Percentiles rank a stretch among this genome's conserved stretches.
These are phyloP conservation scores for Polygonum aviculare DNA, from an alignment of 148 eudicot species.

Conservation along the genomic window DNA sequence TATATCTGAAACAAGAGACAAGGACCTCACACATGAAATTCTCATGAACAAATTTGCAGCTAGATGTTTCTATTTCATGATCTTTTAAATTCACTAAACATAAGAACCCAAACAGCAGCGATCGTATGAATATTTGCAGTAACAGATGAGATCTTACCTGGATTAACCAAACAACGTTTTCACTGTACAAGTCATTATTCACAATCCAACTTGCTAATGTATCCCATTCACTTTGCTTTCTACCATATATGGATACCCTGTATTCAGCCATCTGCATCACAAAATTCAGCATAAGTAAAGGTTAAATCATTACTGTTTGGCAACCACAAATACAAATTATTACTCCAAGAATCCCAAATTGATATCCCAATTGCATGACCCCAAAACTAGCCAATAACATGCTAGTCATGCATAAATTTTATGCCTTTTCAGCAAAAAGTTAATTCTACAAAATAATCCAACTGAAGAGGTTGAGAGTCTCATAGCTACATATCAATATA, in stretches of 20 bases:
- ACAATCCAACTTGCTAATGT: slow-evolving; percentile 95
- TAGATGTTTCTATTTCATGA: background rate
- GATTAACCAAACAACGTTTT: slow-evolving; percentile 98
- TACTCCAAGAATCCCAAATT: background rate
- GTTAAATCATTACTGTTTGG: background rate
- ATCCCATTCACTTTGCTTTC: slow-evolving; percentile 99
- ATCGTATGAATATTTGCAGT: background rate
- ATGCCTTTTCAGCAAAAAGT: background rate
- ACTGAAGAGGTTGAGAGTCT: background rate
- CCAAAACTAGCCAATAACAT: background rate
- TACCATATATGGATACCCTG: slow-evolving; percentile 89
- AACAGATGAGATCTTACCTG: slow-evolving; percentile 41
- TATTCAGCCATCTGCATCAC: slow-evolving; percentile 95
- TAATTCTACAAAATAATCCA: background rate
- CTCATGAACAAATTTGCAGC: background rate
- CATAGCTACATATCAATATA: background rate
- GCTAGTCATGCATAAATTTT: background rate
- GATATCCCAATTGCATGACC: background rate
- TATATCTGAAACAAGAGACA: background rate
- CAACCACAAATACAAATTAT: background rate
- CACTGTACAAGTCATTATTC: slow-evolving; percentile 86
- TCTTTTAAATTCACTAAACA: background rate
- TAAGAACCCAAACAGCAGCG: background rate
- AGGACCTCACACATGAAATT: background rate
- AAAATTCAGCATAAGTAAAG: slow-evolving; percentile 10